Evolutionary conservation across 768 basidiomycete species (phyloP).

Genomic region (Leccinellum rugosiceps): DNA sequence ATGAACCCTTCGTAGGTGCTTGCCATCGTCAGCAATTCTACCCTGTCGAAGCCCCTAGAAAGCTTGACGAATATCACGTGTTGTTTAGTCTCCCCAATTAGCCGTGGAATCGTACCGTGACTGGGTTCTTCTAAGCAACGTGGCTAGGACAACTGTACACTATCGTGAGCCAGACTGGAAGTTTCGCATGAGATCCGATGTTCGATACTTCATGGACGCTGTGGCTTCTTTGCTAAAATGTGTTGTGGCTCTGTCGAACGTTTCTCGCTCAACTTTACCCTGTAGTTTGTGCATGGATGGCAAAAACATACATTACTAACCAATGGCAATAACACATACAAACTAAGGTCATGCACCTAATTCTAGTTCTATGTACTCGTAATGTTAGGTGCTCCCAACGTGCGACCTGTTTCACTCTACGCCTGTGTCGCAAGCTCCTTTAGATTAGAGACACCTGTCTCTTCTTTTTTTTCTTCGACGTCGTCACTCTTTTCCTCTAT

Average conservation of each 20-base stretch:
- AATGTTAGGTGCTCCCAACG: slow-evolving; percentile 11
- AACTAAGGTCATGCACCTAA: no score
- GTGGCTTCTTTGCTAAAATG: neutral
- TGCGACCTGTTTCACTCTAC: slow-evolving; percentile 11
- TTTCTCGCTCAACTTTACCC: neutral
- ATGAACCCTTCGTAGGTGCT: neutral
- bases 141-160: neutral
- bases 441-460: slow-evolving; percentile 4
- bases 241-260: neutral
- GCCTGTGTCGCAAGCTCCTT: slow-evolving; percentile 10
- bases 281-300: neutral
- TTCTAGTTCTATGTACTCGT: slow-evolving; percentile 17
- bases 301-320: neutral
- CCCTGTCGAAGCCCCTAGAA: slow-evolving; percentile 6
- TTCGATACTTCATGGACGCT: neutral
- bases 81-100: slow-evolving; percentile 6
- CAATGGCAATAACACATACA: slow-evolving; percentile 1
- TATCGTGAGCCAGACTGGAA: slow-evolving; percentile 2
- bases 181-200: slow-evolving; percentile 12
- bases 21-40: slow-evolving; percentile 8
- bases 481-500: slow-evolving; percentile 19
- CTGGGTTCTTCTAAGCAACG: slow-evolving; percentile 3
- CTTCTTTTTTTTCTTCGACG: slow-evolving; percentile 19
- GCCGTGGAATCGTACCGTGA: slow-evolving; percentile 24
- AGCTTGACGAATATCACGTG: slow-evolving; percentile 18